A percentile compares a stretch with the other conserved stretches of the same genome.
These are phyloP conservation scores for Phytophthora niederhauseri DNA, from an alignment of 352 stramenopile species.

Conservation along the genomic window DNA sequence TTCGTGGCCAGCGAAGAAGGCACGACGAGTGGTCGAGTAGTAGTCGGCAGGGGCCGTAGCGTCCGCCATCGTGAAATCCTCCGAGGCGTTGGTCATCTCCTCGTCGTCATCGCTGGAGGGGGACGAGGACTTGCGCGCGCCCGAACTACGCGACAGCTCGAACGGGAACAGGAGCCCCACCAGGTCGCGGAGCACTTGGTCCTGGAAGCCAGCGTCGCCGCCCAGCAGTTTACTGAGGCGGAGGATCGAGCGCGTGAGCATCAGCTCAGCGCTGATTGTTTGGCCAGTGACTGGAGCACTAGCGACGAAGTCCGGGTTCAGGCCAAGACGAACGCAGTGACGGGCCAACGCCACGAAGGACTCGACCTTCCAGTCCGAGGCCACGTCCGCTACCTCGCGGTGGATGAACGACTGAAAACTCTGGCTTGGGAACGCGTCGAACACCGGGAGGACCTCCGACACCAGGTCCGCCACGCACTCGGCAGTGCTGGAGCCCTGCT, in stretches of 20 bases:
- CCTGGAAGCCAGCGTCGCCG: slow-evolving; percentile 51
- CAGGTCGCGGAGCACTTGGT: slow-evolving; percentile 61
- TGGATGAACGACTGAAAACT: slow-evolving; percentile 67
- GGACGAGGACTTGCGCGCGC: slow-evolving; percentile 31
- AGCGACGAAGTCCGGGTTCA: slow-evolving; percentile 30
- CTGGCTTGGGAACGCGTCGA: slow-evolving; percentile 66
- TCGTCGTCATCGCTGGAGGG: slow-evolving; percentile 39
- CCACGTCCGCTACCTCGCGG: slow-evolving; percentile 60
- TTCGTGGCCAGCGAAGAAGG: slow-evolving; percentile 58
- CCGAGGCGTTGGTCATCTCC: slow-evolving; percentile 38
- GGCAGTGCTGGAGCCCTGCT: slow-evolving; percentile 23
- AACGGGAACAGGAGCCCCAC: slow-evolving; percentile 65
- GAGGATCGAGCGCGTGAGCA: slow-evolving; percentile 58
- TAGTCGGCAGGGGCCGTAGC: slow-evolving; percentile 29
- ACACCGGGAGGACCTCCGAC: slow-evolving; percentile 63
- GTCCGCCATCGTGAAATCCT: slow-evolving; percentile 27
- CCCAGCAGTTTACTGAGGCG: slow-evolving; percentile 66
- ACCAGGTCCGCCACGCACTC: slow-evolving; percentile 62
- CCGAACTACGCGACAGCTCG: slow-evolving; percentile 33
- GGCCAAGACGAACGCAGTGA: slow-evolving; percentile 60
- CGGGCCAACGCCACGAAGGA: slow-evolving; percentile 70
- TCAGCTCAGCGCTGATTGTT: slow-evolving; percentile 41
- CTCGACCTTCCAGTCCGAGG: slow-evolving; percentile 68
- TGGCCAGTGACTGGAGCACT: slow-evolving; percentile 14
- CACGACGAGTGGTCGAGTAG: slow-evolving; percentile 39